These are phyloP conservation scores for Erysiphe pulchra DNA, from an alignment of 2,329 filamentous ascomycete species.

Conservation along the genomic window DNA sequence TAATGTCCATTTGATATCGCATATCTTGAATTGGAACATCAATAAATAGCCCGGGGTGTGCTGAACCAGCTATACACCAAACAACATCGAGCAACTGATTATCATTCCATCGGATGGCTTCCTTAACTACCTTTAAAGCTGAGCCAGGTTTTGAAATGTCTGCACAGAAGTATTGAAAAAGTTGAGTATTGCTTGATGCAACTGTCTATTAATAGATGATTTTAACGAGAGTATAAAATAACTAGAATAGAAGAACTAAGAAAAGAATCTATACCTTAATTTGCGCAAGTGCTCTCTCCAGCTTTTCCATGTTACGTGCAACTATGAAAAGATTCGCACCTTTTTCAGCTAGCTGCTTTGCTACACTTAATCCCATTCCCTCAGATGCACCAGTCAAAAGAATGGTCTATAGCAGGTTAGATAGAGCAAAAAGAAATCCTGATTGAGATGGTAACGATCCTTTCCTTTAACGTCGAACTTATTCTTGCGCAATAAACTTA, in stretches of 20 bases:
- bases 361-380: conserved; percentile 63
- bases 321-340: conserved; percentile 75
- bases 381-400: conserved; percentile 80
- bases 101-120: conserved; percentile 58
- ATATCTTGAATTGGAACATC: conserved; percentile 43
- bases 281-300: conserved; percentile 40
- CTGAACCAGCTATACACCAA: conserved; percentile 67
- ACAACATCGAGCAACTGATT: conserved; percentile 54
- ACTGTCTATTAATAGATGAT: conserved; percentile 22
- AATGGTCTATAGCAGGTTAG: conserved; percentile 35
- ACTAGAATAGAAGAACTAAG: neutral
- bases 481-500: conserved; percentile 51
- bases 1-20: conserved; percentile 66
- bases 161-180: conserved; percentile 61
- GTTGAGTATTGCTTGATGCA: conserved; percentile 42
- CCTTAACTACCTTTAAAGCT: conserved; percentile 39
- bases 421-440: neutral
- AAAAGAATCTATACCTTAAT: conserved; percentile 26
- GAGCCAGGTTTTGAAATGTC: conserved; percentile 52
- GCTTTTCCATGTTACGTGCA: conserved; percentile 49
- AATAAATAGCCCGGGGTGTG: conserved; percentile 50
- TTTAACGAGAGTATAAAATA: neutral
- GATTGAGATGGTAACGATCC: conserved; percentile 21
- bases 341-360: conserved; percentile 48
- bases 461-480: conserved; percentile 66